Percentiles rank a stretch among this genome's conserved stretches.
These are phyloP conservation scores for Aspergillus fructus DNA, from an alignment of 2,329 filamentous ascomycete genomes.

Conservation along the genomic window DNA sequence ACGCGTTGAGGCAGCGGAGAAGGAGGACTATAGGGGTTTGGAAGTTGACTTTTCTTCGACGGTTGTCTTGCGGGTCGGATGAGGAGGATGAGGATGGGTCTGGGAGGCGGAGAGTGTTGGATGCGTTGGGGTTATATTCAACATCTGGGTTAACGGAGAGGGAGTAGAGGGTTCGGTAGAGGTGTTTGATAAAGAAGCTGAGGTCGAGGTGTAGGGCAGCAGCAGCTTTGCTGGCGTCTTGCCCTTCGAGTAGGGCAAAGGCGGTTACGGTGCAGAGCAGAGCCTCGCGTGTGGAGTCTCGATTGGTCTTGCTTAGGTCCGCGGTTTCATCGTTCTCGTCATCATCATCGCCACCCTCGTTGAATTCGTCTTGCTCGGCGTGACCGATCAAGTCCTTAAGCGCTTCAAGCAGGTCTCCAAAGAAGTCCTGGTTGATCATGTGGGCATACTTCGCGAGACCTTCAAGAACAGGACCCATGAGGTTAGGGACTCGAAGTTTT, in stretches of 20 bases:
- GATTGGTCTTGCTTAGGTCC: conserved; percentile 42
- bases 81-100: conserved; percentile 57
- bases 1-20: conserved; percentile 77
- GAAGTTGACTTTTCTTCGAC: conserved; percentile 77
- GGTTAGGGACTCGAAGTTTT: conserved; percentile 73
- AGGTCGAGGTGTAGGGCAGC: conserved; percentile 83
- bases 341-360: conserved; percentile 47
- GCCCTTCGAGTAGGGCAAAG: conserved; percentile 91
- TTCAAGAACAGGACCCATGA: conserved; percentile 97
- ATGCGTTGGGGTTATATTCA: conserved; percentile 65
- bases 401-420: conserved; percentile 91
- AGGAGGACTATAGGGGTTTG: conserved; percentile 93
- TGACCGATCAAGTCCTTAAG: conserved; percentile 87
- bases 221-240: conserved; percentile 84
- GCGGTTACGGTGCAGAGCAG: conserved; percentile 95
- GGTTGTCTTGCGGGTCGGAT: conserved; percentile 37
- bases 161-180: conserved; percentile 80
- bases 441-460: conserved; percentile 91
- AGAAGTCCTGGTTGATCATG: conserved; percentile 98
- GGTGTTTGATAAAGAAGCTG: conserved; percentile 90
- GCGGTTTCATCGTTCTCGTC: conserved; percentile 23
- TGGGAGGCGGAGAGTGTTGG: conserved; percentile 67
- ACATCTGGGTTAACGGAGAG: conserved; percentile 81
- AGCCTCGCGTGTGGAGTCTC: conserved; percentile 80
- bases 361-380: conserved; percentile 53